phyloP scores from a whole-genome alignment of 1,139 yeast species.

The Geotrichum macrosporum region DNA sequence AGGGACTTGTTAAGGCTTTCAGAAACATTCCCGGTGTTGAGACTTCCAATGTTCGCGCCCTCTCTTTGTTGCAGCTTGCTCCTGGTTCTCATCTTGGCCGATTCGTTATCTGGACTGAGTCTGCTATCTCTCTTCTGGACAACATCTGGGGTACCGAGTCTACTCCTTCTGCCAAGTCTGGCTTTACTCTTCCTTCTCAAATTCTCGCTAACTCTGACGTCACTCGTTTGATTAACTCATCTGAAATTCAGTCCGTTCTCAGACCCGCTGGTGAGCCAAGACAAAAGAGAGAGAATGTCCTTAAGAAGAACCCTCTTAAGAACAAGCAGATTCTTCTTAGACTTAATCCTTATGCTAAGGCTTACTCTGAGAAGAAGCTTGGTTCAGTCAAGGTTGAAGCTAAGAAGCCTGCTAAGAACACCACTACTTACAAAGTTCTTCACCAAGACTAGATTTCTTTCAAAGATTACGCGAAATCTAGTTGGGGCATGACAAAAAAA shows the following conservation, averaged over 20 bases:
- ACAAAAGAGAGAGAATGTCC: slow-evolving; percentile 92
- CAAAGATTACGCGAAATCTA: too few species aligned
- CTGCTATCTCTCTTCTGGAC: slow-evolving; percentile 96
- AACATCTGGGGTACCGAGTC: slow-evolving; percentile 95
- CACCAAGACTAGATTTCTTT: slow-evolving; percentile 22
- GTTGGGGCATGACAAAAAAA: too few species aligned
- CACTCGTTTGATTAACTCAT: slow-evolving; percentile 96
- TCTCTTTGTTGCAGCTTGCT: slow-evolving; percentile 97
- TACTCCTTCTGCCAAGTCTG: slow-evolving; percentile 78
- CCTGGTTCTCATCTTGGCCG: slow-evolving; percentile 99
- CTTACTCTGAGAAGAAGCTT: slow-evolving; percentile 84
- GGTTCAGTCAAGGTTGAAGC: slow-evolving; percentile 77
- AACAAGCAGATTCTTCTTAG: slow-evolving; percentile 98
- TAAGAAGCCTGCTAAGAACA: slow-evolving; percentile 27
- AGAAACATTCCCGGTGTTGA: slow-evolving; percentile 99
- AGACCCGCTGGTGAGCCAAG: slow-evolving; percentile 94
- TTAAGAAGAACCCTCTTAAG: slow-evolving; percentile 99
- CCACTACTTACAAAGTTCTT: slow-evolving; percentile 21
- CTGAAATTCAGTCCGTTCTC: slow-evolving; percentile 96
- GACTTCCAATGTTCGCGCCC: slow-evolving; percentile 86
- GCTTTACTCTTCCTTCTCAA: slow-evolving; percentile 91
- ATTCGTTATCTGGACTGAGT: slow-evolving; percentile 99
- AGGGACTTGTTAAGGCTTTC: slow-evolving; percentile 97
- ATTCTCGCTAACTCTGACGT: slow-evolving; percentile 93
- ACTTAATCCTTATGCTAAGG: slow-evolving; percentile 99